Evolutionary conservation across 768 basidiomycete genomes (phyloP), one percentile per base, ranked within the genome.

Genomic region (Russula brevipes): DNA sequence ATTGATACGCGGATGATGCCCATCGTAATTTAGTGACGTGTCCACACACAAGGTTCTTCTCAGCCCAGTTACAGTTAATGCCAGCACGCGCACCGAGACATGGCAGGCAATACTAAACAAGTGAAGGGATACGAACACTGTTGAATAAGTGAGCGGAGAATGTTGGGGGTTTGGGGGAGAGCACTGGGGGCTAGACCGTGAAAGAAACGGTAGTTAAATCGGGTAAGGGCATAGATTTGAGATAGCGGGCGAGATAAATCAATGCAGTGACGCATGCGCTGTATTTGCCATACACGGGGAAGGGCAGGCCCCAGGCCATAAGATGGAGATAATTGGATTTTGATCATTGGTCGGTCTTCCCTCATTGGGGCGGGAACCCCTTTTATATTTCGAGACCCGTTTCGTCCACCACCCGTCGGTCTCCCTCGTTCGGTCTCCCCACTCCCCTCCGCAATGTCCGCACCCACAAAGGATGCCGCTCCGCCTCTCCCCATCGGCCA

Each of bases 371-470:
- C n/a, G 39, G 9, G 10, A 38, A 5, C 16, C 9, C 46, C n/a
- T 17, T 52, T 2, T 39, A 39, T 61, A 61, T 54, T 49, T 35
- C 9, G 47, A 24, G 24, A 45, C 57, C 24, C 45, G 42, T 46
- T 24, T 31, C 30, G 4, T 41, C 17, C 33, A 5, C 8, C 16
- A 3, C 31, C 17, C 30, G 17, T 56, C n/a, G 54, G 31, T 9
- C 14, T 8, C 36, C 19, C 50, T 35, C 24, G 24, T 24, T 24
- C 24, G 24, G 24, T 24, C 61, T 50, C 35, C 62, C 33, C 36
- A 42, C 35, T 41, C n/a, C 33, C 57, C 14, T 31, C 41, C 57
- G 63, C 47, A 9, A 66, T 66, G 66, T 60, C 66, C 36, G 46
- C 46, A 8, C 50, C 63, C 33, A 24, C 54, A 39, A 54, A 36